phyloP scores from a whole-genome alignment of 2,329 filamentous ascomycete species.

The Teratosphaeria viscida region DNA sequence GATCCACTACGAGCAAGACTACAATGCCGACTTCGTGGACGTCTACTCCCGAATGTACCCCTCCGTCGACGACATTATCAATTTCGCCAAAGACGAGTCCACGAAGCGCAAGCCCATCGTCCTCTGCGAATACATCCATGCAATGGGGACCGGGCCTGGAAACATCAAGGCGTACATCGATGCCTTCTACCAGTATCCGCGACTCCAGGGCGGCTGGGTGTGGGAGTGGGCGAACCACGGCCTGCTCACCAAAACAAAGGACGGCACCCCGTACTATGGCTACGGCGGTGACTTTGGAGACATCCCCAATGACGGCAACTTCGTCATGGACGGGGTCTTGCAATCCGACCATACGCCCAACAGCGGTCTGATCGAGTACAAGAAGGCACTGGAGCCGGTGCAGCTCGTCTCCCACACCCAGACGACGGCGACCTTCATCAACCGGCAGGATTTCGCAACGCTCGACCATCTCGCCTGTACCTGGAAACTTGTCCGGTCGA shows the following conservation, averaged over 20 bases:
- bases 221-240: constrained; percentile 40
- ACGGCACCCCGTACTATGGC: constrained; percentile 30
- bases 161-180: constrained; percentile 58
- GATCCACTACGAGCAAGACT: constrained; percentile 59
- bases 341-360: constrained; percentile 33
- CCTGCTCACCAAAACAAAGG: constrained; percentile 29
- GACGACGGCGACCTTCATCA: constrained; percentile 17
- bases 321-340: constrained; percentile 36
- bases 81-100: constrained; percentile 32
- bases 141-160: constrained; percentile 68
- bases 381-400: constrained; percentile 35
- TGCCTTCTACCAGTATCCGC: constrained; percentile 49
- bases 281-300: constrained; percentile 34
- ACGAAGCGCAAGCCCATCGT: constrained; percentile 45
- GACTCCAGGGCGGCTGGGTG: constrained; percentile 51
- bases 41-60: constrained; percentile 62
- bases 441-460: constrained; percentile 23
- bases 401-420: constrained; percentile 23
- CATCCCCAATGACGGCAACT: constrained; percentile 29
- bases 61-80: constrained; percentile 40
- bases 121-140: constrained; percentile 46
- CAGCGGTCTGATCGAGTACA: constrained; percentile 33
- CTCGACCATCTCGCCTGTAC: constrained; percentile 25
- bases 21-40: constrained; percentile 48
- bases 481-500: constrained; percentile 11